These are phyloP conservation scores for Astragalus membranaceus DNA, from an alignment of 306 rosid genomes.

Conservation along the genomic window DNA sequence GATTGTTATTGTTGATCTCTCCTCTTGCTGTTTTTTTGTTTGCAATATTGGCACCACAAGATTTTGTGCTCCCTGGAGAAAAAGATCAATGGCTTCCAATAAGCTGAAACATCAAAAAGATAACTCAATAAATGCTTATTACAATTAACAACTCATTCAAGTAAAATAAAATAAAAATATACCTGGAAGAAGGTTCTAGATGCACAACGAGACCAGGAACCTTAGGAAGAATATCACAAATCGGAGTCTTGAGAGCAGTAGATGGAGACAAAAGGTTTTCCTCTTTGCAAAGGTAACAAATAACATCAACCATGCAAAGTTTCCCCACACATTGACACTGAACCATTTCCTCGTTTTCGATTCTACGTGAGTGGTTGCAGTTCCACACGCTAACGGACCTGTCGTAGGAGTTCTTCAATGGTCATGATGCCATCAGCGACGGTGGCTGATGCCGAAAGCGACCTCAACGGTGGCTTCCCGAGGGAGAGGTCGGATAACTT, in stretches of 20 bases:
- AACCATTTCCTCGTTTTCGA: not conserved
- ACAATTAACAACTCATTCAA: too few relatives aligned
- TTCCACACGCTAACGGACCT: slow-evolving; percentile 75
- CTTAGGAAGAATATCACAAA: slow-evolving; percentile 42
- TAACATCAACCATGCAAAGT: slow-evolving; percentile 77
- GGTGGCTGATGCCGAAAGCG: slow-evolving; percentile 52
- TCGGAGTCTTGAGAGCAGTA: slow-evolving; percentile 53
- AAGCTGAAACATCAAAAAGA: slow-evolving; percentile 41
- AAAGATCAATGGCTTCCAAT: slow-evolving; percentile 75
- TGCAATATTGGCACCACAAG: slow-evolving; percentile 63
- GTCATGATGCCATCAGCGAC: slow-evolving; percentile 63
- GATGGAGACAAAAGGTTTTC: slow-evolving; percentile 63
- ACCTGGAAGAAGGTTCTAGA: slow-evolving; percentile 80
- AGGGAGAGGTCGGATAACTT: slow-evolving; percentile 96
- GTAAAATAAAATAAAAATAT: too few relatives aligned
- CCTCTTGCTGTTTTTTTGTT: slow-evolving; percentile 53
- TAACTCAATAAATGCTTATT: not conserved
- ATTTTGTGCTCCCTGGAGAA: slow-evolving; percentile 82
- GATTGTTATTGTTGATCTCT: slow-evolving; percentile 5
- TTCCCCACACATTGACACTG: slow-evolving; percentile 64
- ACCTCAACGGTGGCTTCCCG: slow-evolving; percentile 89
- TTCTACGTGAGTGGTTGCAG: slow-evolving; percentile 23
- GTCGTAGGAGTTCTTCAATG: slow-evolving; percentile 55
- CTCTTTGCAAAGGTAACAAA: slow-evolving; percentile 52
- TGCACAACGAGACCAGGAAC: slow-evolving; percentile 46